Evolutionary conservation across 257 asterid genomes (phyloP), one percentile per base, ranked within the genome.

Genomic region (Buddleja alternifolia): DNA sequence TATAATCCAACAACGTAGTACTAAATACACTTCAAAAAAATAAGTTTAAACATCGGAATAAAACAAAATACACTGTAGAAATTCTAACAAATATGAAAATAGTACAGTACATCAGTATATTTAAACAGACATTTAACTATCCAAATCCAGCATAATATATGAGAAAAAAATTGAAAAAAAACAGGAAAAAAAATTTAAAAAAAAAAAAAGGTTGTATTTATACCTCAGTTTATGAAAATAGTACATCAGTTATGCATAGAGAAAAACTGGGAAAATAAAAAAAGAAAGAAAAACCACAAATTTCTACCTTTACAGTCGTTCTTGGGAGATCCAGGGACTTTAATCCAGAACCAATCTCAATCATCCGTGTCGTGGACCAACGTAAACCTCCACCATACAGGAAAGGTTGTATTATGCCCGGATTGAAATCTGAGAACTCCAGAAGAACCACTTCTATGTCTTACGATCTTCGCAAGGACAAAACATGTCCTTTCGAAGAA

Each of bases 401-500:
- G 34, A 29, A 29, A 29, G 2, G 34, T 29, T 29, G 34, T 2
- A 29, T 29, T 29, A 29, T 29, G 5, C 5, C 3, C 3, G 5
- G 34, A 29, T 29, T 29, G 34, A 5, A 29, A 29, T 29, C 2
- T 29, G n/a, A n/a, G n/a, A n/a, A n/a, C n/a, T n/a, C n/a, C n/a
- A n/a, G n/a, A n/a, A n/a, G n/a, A n/a, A n/a, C n/a, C n/a, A n/a
- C n/a, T n/a, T n/a, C n/a, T n/a, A n/a, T n/a, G n/a, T n/a, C n/a
- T n/a, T 50, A 36, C 50, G 21, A n/a, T 53, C 25, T 34, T 56
- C 10, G 3, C 3, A 36, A 39, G 4, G 42, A 50, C 11, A 60
- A 39, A 69, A 21, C 60, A 19, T n/a, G 54, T 53, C 48, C 62
- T 23, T 36, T 51, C 12, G 40, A 53, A 40, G 34, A 17, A 29